These are phyloP conservation scores for Cnidoscolus chayamansa DNA, from an alignment of 441 rosid species.

Conservation along the genomic window DNA sequence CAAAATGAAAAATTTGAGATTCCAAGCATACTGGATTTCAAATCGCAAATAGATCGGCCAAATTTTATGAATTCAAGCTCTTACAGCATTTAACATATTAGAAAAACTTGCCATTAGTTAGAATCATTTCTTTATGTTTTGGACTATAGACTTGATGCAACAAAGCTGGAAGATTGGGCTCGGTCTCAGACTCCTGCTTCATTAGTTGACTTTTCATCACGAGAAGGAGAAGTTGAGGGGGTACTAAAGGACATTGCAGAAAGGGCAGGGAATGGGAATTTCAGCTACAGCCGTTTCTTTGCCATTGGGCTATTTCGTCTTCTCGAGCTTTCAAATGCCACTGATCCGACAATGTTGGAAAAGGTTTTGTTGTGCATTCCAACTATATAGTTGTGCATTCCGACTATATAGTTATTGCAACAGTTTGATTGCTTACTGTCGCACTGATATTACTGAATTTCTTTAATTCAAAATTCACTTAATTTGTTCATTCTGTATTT, in stretches of 20 bases:
- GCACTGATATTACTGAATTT: neutral
- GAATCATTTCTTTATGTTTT: constrained; percentile 12
- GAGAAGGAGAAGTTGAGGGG: constrained; percentile 82
- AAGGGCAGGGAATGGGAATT: constrained; percentile 66
- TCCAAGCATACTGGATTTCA: neutral
- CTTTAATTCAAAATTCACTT: neutral
- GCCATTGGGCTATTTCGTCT: constrained; percentile 90
- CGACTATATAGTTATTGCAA: constrained; percentile 9
- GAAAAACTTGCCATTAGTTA: neutral
- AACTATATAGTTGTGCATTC: constrained; percentile 6
- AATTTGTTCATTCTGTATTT: neutral
- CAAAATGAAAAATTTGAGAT: no score
- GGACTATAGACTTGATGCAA: constrained; percentile 62
- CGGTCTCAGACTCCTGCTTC: constrained; percentile 61
- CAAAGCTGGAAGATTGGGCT: constrained; percentile 93
- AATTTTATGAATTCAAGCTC: neutral
- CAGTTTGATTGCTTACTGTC: neutral
- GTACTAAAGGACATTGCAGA: constrained; percentile 72
- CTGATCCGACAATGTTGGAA: constrained; percentile 76
- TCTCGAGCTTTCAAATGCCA: constrained; percentile 81
- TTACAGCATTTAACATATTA: neutral
- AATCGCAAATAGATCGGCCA: no score
- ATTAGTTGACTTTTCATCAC: constrained; percentile 61
- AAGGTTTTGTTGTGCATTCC: constrained; percentile 46
- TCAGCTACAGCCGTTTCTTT: constrained; percentile 96